Base-by-base conservation (phyloP, 352 stramenopile species). In the Pythium scleroteichum region DNA sequence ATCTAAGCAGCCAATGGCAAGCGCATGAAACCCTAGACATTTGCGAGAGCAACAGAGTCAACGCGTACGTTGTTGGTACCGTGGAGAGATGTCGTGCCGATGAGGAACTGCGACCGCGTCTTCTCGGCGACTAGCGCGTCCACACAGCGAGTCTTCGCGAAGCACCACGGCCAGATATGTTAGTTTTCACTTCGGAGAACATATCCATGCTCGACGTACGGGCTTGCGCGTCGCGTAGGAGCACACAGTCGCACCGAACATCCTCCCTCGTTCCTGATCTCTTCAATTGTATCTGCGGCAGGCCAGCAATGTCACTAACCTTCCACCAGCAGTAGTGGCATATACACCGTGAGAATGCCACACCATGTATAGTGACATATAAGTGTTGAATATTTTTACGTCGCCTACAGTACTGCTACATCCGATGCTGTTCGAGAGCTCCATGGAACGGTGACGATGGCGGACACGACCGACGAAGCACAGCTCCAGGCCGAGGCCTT, bases 401-500 rank as follows among this genome's bases (percentile, higher is more conserved):
- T 35, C 29, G 5, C 10, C 29, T 22, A 24, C 1, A 53, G 46
- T 53, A 53, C 45, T 22, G 22, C 19, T 49, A 9, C 42, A 49
- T 49, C 26, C 45, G 42, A 8, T 38, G 10, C 12, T 23, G 19
- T 55, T 33, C 50, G 35, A 20, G 14, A 12, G 29, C 12, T 27
- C 32, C n/a, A n/a, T n/a, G n/a, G n/a, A n/a, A 46, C 38, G 17
- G 14, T 13, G 20, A 53, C 46, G 46, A 51, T 51, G 61, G 62
- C 41, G 52, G 45, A 27, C 29, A 51, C 60, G 44, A 76, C 71
- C 42, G 59, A 69, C 33, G 80, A 90, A 59, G 87, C 79, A 49
- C 72, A 66, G 35, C 75, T 69, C 56, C 83, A 93, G 68, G 87
- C 88, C 54, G 87, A 95, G 46, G 66, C 64, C 46, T 96, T 95